Base-by-base conservation (phyloP, 495 filamentous ascomycete genomes). In the Penicillium dipodomyicola region DNA sequence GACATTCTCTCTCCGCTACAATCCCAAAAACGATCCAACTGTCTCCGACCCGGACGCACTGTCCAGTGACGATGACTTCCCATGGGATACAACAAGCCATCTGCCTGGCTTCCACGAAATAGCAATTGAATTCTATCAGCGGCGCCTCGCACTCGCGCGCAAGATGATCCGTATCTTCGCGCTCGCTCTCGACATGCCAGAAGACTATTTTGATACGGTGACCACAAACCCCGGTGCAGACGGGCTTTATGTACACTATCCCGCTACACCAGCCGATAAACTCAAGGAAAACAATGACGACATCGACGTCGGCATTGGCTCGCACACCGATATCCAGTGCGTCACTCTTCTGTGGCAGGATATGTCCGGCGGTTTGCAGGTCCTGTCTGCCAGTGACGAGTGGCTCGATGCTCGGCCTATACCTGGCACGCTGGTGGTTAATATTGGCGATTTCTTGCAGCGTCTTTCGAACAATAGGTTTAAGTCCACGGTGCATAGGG, bases 371-470 rank as follows among this genome's bases (percentile, higher is more conserved):
- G 82, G 82, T 0, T 57, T 87, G 53, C 81, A 85, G 64, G 75
- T 83, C 0, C 59, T 81, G 12, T 78, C 73, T 20, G 67, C 67
- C n/a, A 66, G 74, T 19, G 80, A 78, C 9, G 75, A 77, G 53
- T 85, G 81, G 82, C 64, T 86, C 15, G 77, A 78, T 60, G 82
- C 72, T 8, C 47, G 69, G n/a, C 84, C 83, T 0, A 70, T 85
- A 20, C 62, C 77, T 41, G 82, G 82, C 14, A 82, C 83, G 0
- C 65, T 85, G 12, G 85, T 87, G 4, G 82, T 89, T 33, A 88
- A 88, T 65, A 82, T 89, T 52, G 85, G 83, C 0, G 84, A 87
- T 61, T 83, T 84, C 60, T 72, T 87, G 72, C 80, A 83, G 75
- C 71, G 83, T 10, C 74, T 84, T 49, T 85, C 80, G 25, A 88